Evolutionary conservation across 78 protist species (phyloP).

Genomic region (Salpingoeca rosetta): DNA sequence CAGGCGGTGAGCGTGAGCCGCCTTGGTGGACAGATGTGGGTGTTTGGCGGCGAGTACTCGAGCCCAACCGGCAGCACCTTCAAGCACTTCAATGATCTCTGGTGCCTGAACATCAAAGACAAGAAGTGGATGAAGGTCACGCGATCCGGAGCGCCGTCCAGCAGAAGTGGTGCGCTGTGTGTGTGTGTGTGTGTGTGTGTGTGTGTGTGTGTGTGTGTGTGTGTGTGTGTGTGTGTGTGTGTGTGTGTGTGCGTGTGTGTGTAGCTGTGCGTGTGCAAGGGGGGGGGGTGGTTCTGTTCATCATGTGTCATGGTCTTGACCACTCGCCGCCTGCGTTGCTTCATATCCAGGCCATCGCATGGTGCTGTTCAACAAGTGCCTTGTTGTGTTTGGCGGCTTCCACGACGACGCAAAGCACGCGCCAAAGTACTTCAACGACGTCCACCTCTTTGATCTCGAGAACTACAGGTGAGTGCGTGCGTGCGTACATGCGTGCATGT

Average conservation of each 20-base stretch:
- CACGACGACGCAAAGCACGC: slow-evolving; percentile 20
- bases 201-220: too few species aligned
- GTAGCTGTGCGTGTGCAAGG: not conserved
- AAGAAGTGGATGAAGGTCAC: slow-evolving; percentile 14
- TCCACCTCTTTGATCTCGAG: slow-evolving; percentile 19
- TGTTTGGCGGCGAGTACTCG: slow-evolving; percentile 33
- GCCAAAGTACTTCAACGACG: slow-evolving; percentile 29
- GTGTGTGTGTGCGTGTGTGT: too few species aligned
- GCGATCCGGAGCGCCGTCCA: not conserved
- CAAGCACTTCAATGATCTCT: slow-evolving; percentile 28
- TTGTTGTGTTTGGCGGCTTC: slow-evolving; percentile 44
- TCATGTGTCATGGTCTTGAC: too few species aligned
- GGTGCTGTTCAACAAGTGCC: slow-evolving; percentile 3
- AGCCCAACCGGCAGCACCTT: not conserved
- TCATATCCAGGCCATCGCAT: slow-evolving; percentile 54
- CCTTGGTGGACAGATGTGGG: slow-evolving; percentile 17
- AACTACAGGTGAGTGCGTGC: not conserved
- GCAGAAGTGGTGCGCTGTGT: too few species aligned
- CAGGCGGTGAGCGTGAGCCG: slow-evolving; percentile 15
- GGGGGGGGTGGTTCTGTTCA: too few species aligned
- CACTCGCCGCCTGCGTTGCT: too few species aligned
- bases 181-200: too few species aligned
- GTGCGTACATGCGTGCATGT: too few species aligned
- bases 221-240: too few species aligned
- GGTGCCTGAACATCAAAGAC: slow-evolving; percentile 5